A percentile compares a stretch with the other conserved stretches of the same genome.
These are phyloP conservation scores for Eutypa lata DNA, from an alignment of 2,329 filamentous ascomycete species.

Conservation along the genomic window DNA sequence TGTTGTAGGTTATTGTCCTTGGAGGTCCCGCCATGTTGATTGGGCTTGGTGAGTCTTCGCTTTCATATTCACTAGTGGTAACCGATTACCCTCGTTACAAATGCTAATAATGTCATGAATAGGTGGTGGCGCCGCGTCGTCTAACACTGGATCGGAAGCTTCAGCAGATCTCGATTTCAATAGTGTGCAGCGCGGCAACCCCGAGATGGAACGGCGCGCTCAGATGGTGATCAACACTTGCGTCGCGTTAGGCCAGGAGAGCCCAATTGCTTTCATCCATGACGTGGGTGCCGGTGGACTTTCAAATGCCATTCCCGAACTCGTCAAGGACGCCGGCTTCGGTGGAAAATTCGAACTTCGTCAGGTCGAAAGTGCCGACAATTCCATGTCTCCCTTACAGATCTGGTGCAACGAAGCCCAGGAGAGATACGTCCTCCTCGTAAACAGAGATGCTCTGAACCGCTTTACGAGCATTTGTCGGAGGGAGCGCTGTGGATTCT, in stretches of 20 bases:
- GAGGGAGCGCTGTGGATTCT: slow-evolving; percentile 88
- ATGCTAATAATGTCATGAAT: background rate
- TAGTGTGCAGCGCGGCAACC: slow-evolving; percentile 94
- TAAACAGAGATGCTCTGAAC: slow-evolving; percentile 78
- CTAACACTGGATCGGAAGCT: slow-evolving; percentile 80
- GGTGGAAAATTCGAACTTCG: slow-evolving; percentile 93
- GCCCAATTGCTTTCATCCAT: slow-evolving; percentile 94
- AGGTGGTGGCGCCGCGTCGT: slow-evolving; percentile 83
- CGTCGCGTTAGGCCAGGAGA: slow-evolving; percentile 75
- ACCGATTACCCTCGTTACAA: background rate
- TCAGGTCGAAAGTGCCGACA: slow-evolving; percentile 86
- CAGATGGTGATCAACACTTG: slow-evolving; percentile 99
- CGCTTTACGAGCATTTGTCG: slow-evolving; percentile 66
- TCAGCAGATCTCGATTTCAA: slow-evolving; percentile 94
- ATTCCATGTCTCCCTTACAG: slow-evolving; percentile 89
- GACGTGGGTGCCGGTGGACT: slow-evolving; percentile 93
- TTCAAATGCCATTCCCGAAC: slow-evolving; percentile 72
- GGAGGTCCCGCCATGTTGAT: slow-evolving; percentile 98
- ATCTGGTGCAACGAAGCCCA: slow-evolving; percentile 99
- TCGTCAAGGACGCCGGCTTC: slow-evolving; percentile 72
- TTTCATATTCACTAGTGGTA: background rate
- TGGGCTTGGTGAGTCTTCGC: slow-evolving; percentile 64
- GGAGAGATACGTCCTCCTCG: slow-evolving; percentile 89
- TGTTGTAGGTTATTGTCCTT: slow-evolving; percentile 62
- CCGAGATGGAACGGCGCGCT: slow-evolving; percentile 90